phyloP scores from a whole-genome alignment of 2,329 filamentous ascomycete genomes.

The Chaetomium strumarium region DNA sequence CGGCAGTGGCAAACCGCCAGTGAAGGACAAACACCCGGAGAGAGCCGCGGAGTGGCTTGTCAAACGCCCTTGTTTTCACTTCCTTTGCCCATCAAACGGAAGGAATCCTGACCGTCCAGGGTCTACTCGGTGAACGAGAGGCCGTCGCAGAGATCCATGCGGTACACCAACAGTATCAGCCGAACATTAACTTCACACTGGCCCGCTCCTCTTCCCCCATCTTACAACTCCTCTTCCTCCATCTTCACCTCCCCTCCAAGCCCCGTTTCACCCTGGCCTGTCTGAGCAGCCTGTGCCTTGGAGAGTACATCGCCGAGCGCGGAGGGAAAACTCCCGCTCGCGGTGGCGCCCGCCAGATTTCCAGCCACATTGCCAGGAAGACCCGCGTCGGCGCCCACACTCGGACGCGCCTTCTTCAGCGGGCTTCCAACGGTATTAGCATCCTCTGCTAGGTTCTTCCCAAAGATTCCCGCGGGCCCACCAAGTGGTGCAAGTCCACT shows the following conservation, averaged over 20 bases:
- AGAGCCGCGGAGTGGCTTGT: too few species aligned
- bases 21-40: too few species aligned
- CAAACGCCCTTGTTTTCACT: too few species aligned
- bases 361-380: slow-evolving; percentile 26
- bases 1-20: too few species aligned
- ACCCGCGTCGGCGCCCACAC: slow-evolving; percentile 38
- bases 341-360: slow-evolving; percentile 1
- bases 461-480: slow-evolving; percentile 34
- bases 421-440: slow-evolving; percentile 56
- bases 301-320: slow-evolving; percentile 38
- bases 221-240: slow-evolving; percentile 38
- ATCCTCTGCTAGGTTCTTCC: slow-evolving; percentile 42
- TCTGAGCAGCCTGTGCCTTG: slow-evolving; percentile 32
- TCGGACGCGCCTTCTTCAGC: slow-evolving; percentile 68
- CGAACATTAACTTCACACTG: not conserved
- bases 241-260: slow-evolving; percentile 21
- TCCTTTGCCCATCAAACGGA: not conserved
- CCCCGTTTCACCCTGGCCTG: slow-evolving; percentile 20
- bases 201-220: slow-evolving; percentile 9
- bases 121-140: too few species aligned
- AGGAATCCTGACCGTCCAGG: not conserved
- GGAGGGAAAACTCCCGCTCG: slow-evolving; percentile 29
- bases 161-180: slow-evolving; percentile 4
- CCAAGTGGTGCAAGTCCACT: slow-evolving; percentile 26
- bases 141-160: too few species aligned